Conservation (phyloP, 805 yeast genomes). For the Jamesozyma hellenica region DNA sequence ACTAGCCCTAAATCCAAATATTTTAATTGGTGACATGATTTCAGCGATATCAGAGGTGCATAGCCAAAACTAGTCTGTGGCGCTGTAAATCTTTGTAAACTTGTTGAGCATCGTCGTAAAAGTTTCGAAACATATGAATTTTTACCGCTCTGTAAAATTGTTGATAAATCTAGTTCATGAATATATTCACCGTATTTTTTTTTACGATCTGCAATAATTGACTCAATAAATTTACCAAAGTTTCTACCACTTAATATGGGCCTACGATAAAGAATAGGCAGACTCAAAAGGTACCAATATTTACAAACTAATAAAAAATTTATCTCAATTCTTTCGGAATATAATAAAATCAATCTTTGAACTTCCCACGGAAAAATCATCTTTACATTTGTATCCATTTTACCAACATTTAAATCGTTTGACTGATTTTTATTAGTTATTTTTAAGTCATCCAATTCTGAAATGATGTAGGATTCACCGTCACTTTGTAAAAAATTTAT, state of each 20-base stretch:
- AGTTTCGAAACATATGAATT: constrained; percentile 82
- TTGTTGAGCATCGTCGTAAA: constrained; percentile 62
- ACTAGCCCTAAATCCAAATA: constrained; percentile 74
- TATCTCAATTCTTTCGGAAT: constrained; percentile 12
- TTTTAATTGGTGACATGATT: constrained; percentile 54
- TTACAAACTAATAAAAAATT: constrained; percentile 51
- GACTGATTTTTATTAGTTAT: neutral
- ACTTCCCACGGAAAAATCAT: constrained; percentile 42
- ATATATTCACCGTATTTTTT: constrained; percentile 49
- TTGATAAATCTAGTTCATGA: constrained; percentile 57
- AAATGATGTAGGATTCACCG: no score
- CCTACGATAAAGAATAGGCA: constrained; percentile 53
- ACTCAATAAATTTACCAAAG: constrained; percentile 62
- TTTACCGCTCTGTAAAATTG: constrained; percentile 81
- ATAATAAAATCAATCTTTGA: constrained; percentile 32
- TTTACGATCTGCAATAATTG: constrained; percentile 41
- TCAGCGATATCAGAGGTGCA: constrained; percentile 75
- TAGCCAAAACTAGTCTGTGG: constrained; percentile 94
- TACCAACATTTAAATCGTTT: neutral
- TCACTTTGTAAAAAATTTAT: neutral
- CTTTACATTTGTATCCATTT: neutral
- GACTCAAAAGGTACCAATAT: constrained; percentile 46
- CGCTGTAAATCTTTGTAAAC: constrained; percentile 63
- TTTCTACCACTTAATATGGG: constrained; percentile 62
- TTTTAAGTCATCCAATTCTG: neutral